Conservation (phyloP, 164 flowering plant genomes). For the Kingdonia uniflora region DNA sequence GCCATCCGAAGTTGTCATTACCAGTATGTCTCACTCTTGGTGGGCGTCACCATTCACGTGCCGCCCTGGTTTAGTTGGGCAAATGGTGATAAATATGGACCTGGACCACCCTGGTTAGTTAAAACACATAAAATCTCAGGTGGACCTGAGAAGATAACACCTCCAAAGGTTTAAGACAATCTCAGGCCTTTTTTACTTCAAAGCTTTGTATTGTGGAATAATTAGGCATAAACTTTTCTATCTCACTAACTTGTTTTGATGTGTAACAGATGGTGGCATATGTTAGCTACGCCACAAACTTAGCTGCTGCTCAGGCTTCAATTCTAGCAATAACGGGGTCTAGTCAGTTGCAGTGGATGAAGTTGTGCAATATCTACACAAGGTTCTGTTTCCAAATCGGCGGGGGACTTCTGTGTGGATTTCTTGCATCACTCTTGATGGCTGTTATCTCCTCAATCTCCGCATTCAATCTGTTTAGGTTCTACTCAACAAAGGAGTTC, state of each 20-base stretch:
- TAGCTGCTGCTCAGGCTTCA: constrained; percentile 40
- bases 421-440: constrained; percentile 28
- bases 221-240: too few species aligned
- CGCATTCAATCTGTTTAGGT: constrained; percentile 52
- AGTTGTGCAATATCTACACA: constrained; percentile 52
- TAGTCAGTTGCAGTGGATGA: constrained; percentile 48
- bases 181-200: too few species aligned
- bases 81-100: too few species aligned
- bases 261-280: constrained; percentile 39
- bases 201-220: too few species aligned
- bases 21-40: too few species aligned
- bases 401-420: constrained; percentile 34
- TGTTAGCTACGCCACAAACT: constrained; percentile 22
- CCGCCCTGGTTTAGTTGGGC: too few species aligned
- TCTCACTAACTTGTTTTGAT: background rate
- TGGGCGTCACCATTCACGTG: too few species aligned
- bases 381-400: constrained; percentile 67
- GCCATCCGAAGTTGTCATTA: too few species aligned
- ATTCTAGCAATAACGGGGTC: constrained; percentile 42
- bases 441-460: constrained; percentile 33
- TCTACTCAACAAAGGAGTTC: constrained; percentile 45
- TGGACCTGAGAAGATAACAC: too few species aligned
- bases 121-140: too few species aligned
- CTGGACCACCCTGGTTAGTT: too few species aligned
- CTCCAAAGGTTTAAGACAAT: too few species aligned